These are phyloP conservation scores for Tolypocladium album DNA, from an alignment of 2,329 filamentous ascomycete genomes.

Conservation along the genomic window DNA sequence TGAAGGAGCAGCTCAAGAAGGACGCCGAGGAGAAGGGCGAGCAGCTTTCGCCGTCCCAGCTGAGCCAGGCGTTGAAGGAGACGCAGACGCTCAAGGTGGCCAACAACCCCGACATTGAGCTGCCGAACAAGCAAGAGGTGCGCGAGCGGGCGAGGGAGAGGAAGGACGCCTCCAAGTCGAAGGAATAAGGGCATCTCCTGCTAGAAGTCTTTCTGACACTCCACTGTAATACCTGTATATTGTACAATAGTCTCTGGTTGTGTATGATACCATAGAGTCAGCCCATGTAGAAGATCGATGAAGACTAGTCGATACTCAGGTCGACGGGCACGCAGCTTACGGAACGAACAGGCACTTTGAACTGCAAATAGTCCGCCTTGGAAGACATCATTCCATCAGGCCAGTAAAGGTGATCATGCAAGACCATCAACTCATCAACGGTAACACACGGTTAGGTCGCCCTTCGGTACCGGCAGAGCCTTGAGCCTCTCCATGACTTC, in stretches of 20 bases:
- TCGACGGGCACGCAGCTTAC: not conserved
- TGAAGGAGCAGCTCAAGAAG: conserved; percentile 26
- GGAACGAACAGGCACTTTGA: not conserved
- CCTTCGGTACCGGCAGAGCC: conserved; percentile 38
- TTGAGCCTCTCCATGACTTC: conserved; percentile 61
- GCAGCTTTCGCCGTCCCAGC: conserved; percentile 12
- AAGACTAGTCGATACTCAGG: not conserved
- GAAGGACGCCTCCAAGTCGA: conserved; percentile 2
- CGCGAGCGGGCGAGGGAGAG: conserved; percentile 12
- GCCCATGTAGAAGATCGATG: not conserved
- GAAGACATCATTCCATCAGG: not conserved
- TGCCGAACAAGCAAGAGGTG: conserved; percentile 24
- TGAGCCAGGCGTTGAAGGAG: conserved; percentile 17
- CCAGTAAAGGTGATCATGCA: not conserved
- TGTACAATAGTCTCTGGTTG: not conserved
- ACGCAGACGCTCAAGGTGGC: conserved; percentile 17
- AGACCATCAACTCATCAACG: conserved; percentile 20
- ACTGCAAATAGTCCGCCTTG: not conserved
- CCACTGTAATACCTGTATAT: not conserved
- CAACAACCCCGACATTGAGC: conserved; percentile 30
- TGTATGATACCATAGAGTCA: not conserved
- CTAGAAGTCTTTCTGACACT: not conserved
- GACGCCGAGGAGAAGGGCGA: conserved; percentile 21
- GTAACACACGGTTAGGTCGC: conserved; percentile 45
- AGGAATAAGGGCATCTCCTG: not conserved